Base-by-base conservation (phyloP, 768 basidiomycete species). In the Filobasidium wieringae region DNA sequence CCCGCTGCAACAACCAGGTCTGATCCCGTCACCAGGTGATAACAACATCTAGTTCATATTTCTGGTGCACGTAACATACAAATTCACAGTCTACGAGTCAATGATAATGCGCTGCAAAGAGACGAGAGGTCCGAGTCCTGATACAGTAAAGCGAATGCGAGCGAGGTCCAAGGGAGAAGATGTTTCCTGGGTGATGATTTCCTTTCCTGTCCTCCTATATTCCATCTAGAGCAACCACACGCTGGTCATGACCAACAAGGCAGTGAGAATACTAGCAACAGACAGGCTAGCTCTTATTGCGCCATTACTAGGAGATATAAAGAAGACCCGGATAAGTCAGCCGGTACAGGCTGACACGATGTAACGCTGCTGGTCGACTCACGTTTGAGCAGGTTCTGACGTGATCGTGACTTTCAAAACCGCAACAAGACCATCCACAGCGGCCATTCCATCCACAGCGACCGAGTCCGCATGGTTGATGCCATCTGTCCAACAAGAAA, bases 381-480 rank as follows among this genome's bases (percentile, higher is more conserved):
- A 57, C 56, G 24, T 34, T 30, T 47, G 47, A 7, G 56, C 47
- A 14, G 36, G 29, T 6, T 32, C 56, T 15, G n/a, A n/a, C n/a
- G 80, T 78, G 39, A 93, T 83, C 65, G 79, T 80, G 47, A 91
- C 84, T 0, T 81, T 82, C 63, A 92, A 63, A 1, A 95, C 76
- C 0, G 86, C 88, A 3, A 92, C 85, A 11, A 88, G 75, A 1
- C 91, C 92, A 68, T 96, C 92, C 0, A 83, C 77, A 1, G 87
- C 81, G 2, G 68, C 62, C 11, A 39, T 45, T 32, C 67, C 69
- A 22, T 64, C 41, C 5, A 55, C 45, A 33, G 63, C 63, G 24
- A 73, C 69, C 11, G 63, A 67, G 51, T 60, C 59, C 6, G 65
- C 63, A 53, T 76, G 75, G 45, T 76, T 76, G 68, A 76, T 70